Percentiles rank a stretch among this genome's conserved stretches.
These are phyloP conservation scores for Pythium monospermum DNA, from an alignment of 352 stramenopile species.

Conservation along the genomic window DNA sequence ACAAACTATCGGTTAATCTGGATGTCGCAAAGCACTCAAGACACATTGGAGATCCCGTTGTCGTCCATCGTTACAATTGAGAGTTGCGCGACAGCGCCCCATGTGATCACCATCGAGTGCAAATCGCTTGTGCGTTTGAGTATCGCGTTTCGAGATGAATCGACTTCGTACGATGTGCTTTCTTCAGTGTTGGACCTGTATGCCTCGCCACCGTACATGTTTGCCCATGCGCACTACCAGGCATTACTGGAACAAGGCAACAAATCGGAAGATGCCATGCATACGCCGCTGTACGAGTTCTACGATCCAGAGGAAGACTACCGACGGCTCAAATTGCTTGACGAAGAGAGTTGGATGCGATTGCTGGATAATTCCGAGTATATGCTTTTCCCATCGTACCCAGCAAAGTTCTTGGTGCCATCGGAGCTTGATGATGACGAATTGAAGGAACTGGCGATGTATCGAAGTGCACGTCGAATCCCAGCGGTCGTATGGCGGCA, in stretches of 20 bases:
- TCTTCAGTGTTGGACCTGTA: slow-evolving; percentile 75
- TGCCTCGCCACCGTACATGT: slow-evolving; percentile 54
- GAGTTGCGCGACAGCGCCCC: slow-evolving; percentile 73
- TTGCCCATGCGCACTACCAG: slow-evolving; percentile 74
- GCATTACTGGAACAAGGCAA: slow-evolving; percentile 48
- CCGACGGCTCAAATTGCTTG: slow-evolving; percentile 66
- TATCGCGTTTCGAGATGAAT: slow-evolving; percentile 80
- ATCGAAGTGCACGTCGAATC: slow-evolving; percentile 92
- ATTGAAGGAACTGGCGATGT: slow-evolving; percentile 79
- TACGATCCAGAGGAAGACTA: slow-evolving; percentile 83
- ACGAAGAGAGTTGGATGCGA: slow-evolving; percentile 77
- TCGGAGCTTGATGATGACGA: slow-evolving; percentile 90
- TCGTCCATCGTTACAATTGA: slow-evolving; percentile 74
- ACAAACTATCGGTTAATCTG: slow-evolving; percentile 87
- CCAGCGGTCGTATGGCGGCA: slow-evolving; percentile 92
- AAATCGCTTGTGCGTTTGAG: slow-evolving; percentile 76
- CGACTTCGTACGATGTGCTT: slow-evolving; percentile 70
- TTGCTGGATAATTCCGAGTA: slow-evolving; percentile 87
- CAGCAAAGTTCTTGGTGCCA: slow-evolving; percentile 90
- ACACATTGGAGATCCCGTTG: slow-evolving; percentile 79
- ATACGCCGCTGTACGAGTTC: slow-evolving; percentile 47
- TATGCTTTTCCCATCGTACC: slow-evolving; percentile 92
- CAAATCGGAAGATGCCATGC: slow-evolving; percentile 18
- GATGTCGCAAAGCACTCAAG: slow-evolving; percentile 70
- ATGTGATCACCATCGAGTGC: slow-evolving; percentile 82